Evolutionary conservation across 768 basidiomycete species (phyloP).

Genomic region (Rhizopogon vulgaris): DNA sequence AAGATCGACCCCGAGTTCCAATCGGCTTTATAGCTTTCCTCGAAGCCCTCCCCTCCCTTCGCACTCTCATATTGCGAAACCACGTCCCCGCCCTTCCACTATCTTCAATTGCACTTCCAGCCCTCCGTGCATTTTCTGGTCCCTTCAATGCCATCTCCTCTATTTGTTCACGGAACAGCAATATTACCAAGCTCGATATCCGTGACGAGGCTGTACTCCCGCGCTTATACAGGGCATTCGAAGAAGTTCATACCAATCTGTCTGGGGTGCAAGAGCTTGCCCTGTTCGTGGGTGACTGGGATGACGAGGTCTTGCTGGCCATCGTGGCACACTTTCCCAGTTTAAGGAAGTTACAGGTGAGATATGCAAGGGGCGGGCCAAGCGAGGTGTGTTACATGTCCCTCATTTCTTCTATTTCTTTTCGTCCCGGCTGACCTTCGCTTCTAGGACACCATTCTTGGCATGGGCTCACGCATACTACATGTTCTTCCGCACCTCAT

Average conservation of each 20-base stretch:
- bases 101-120: conserved; percentile 14
- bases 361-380: conserved; percentile 31
- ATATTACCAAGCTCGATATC: conserved; percentile 16
- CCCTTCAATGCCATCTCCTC: conserved; percentile 23
- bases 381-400: conserved; percentile 30
- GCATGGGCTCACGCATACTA: conserved; percentile 40
- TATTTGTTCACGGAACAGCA: conserved; percentile 15
- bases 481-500: conserved; percentile 29
- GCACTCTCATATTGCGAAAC: conserved; percentile 18
- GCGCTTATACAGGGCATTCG: conserved; percentile 19
- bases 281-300: conserved; percentile 37
- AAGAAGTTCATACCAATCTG: background rate
- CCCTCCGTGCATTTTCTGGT: conserved; percentile 15
- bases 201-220: conserved; percentile 16
- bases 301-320: conserved; percentile 40
- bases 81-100: conserved; percentile 21
- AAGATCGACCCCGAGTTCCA: conserved; percentile 22
- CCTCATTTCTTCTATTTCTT: background rate
- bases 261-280: conserved; percentile 23
- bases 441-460: conserved; percentile 31
- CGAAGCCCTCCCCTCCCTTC: conserved; percentile 16
- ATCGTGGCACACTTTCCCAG: conserved; percentile 30
- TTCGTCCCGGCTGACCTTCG: background rate
- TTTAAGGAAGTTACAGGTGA: conserved; percentile 34
- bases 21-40: conserved; percentile 16